Base-by-base conservation (phyloP, 345 rosid species). In the Boechera stricta region DNA sequence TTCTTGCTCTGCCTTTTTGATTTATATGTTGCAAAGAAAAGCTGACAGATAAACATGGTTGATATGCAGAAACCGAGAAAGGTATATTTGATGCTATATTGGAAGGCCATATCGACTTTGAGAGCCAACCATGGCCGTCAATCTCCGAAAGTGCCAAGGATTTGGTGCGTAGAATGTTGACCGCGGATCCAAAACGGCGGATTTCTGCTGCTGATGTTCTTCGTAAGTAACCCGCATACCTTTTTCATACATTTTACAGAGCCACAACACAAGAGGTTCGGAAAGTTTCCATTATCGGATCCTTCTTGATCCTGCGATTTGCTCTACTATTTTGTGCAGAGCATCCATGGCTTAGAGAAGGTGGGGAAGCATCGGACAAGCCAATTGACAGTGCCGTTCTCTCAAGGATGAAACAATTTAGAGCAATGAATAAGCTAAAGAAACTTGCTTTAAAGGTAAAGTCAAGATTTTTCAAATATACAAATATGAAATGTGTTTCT, bases 401-500 rank as follows among this genome's bases (percentile, higher is more conserved):
- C 49, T 86, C 90, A 28, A 88, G 98, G 79, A 87, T 95, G 99
- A 95, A 94, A 86, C 98, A 92, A 69, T 94, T 94, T 81, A 85
- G 96, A 80, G 91, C 88, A 41, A 92, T 94, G 98, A 92, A 94
- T 88, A 90, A 94, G 83, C 84, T 94, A 41, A 92, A 90, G 89
- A 90, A 91, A 82, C 97, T 94, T 62, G 98, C 98, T 33, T 58
- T 92, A 69, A 92, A 94, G 95, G 97, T 88, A 76, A 73, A 29
- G n/a, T 53, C 38, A 15, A 31, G 15, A 44, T 13, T 33, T 33
- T 67, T 24, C 41, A 10, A 10, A 41, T 41, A 10, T 10, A 41
- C 5, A 54, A 35, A 61, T 60, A 29, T 38, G 35, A 57, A 69
- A 8, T 80, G 61, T 61, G 60, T 55, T 29, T 5, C 24, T 31